Evolutionary conservation across 2,329 filamentous ascomycete genomes (phyloP).

Genomic region (Bertia moriformis): DNA sequence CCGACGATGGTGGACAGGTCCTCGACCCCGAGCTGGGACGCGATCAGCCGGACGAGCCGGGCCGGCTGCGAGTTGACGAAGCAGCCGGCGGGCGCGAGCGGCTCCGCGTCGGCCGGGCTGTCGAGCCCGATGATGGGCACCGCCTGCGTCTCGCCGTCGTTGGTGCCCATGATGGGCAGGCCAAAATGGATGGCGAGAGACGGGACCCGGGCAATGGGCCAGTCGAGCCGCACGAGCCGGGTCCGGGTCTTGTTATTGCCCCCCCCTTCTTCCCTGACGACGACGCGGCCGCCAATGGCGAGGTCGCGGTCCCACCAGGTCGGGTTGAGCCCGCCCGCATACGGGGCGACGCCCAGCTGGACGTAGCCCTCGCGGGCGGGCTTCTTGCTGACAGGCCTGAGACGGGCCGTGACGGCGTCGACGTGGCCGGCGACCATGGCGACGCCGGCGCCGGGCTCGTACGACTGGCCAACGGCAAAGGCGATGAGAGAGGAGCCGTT

Average conservation of each 20-base stretch:
- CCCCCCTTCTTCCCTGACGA: constrained; percentile 58
- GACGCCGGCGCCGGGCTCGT: constrained; percentile 71
- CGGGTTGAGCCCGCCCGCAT: constrained; percentile 70
- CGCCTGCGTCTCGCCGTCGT: constrained; percentile 83
- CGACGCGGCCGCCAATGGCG: constrained; percentile 74
- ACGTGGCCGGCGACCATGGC: constrained; percentile 85
- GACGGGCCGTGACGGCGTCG: constrained; percentile 74
- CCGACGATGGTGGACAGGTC: constrained; percentile 68
- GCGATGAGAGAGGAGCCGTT: constrained; percentile 79
- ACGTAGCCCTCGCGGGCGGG: constrained; percentile 72
- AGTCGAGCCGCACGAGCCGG: constrained; percentile 78
- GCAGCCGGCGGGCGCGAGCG: constrained; percentile 47
- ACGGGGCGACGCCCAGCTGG: constrained; percentile 83
- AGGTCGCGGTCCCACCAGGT: constrained; percentile 98
- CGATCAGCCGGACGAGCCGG: constrained; percentile 70
- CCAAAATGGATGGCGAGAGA: constrained; percentile 92
- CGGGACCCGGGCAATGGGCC: constrained; percentile 85
- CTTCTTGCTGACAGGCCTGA: constrained; percentile 82
- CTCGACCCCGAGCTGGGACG: constrained; percentile 58
- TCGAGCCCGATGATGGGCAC: constrained; percentile 92
- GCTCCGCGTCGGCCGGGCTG: constrained; percentile 39
- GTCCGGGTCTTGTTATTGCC: constrained; percentile 69
- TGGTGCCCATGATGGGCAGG: constrained; percentile 47
- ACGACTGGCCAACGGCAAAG: constrained; percentile 68
- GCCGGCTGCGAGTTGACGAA: constrained; percentile 77